Base-by-base conservation (phyloP, 176 grass and related monocot species). In the Oryza nivara region DNA sequence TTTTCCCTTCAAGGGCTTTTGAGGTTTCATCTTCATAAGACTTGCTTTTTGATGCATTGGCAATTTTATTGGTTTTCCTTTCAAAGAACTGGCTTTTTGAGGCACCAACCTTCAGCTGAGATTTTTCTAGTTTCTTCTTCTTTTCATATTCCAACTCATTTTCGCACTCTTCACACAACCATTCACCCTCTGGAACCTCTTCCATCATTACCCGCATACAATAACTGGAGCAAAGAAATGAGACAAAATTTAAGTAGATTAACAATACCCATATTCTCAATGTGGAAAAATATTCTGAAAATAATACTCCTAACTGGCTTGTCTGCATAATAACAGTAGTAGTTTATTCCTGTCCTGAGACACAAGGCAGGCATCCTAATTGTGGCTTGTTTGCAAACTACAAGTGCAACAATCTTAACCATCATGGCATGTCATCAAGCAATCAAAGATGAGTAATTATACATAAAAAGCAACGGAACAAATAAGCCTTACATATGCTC, bases 141-240 rank as follows among this genome's bases (percentile, higher is more conserved):
- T 94, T 95, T 73, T 83, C 83, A 87, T 66, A 61, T 78, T 85
- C 85, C 76, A 90, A 68, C 34, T 83, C 91, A 80, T 78, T 77
- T 85, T 96, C 80, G 64, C 96, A 99, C 84, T 94, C 93, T 99
- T 99, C 96, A 75, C 96, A 99, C 56, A 94, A 83, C 96, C 96
- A 99, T 19, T 91, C 86, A 81, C 88, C 76, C 77, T 92, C 88
- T 71, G 96, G 96, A 92, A 96, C 86, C 41, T 94, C 83, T 82
- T 94, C 76, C 93, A 92, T 85, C 87, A 86, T 92, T 54, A 88
- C 68, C 54, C 75, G 83, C 91, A 99, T 99, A 75, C 96, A 99
- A 73, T 99, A 99, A 85, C 96, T 99, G 84, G 58, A 85, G 43
- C 81, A 90, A 80, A 77, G 26, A 28, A 86, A 79, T 80, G 13